These are phyloP conservation scores for Fusarium setosum DNA, from an alignment of 2,329 filamentous ascomycete species.

Conservation along the genomic window DNA sequence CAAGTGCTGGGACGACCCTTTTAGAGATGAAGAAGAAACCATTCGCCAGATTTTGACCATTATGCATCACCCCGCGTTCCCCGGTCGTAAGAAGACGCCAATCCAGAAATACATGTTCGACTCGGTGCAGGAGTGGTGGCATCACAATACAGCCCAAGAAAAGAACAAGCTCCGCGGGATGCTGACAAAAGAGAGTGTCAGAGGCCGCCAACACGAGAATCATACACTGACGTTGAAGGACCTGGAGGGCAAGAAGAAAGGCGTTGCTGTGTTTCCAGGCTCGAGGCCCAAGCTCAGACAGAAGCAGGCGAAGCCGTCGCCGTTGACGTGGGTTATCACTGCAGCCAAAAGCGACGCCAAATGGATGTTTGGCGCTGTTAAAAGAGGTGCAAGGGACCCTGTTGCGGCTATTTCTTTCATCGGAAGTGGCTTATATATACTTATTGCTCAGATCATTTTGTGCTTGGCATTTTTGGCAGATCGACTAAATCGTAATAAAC, in stretches of 20 bases:
- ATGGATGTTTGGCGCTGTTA: constrained; percentile 30
- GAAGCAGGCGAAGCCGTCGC: constrained; percentile 35
- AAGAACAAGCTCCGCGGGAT: constrained; percentile 35
- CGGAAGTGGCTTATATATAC: constrained; percentile 14
- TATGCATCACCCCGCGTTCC: constrained; percentile 87
- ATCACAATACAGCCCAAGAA: constrained; percentile 53
- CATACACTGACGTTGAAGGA: constrained; percentile 42
- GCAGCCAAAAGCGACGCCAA: constrained; percentile 31
- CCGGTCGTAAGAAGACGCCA: constrained; percentile 73
- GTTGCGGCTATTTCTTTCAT: constrained; percentile 20
- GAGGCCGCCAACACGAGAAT: constrained; percentile 41
- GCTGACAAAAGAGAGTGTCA: constrained; percentile 43
- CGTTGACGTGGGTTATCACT: constrained; percentile 34
- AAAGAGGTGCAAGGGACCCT: constrained; percentile 29
- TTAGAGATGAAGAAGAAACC: constrained; percentile 76
- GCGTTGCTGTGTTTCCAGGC: constrained; percentile 41
- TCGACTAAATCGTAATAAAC: neutral
- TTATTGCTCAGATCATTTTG: constrained; percentile 13
- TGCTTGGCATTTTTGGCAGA: constrained; percentile 12
- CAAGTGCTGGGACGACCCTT: constrained; percentile 76
- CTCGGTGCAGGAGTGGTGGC: constrained; percentile 80
- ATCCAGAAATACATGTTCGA: constrained; percentile 87
- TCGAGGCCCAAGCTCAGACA: constrained; percentile 39
- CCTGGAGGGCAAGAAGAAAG: constrained; percentile 36
- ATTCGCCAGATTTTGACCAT: constrained; percentile 78